A percentile compares a stretch with the other conserved stretches of the same genome.
These are phyloP conservation scores for Lumnitzera littorea DNA, from an alignment of 345 rosid genomes.

Conservation along the genomic window DNA sequence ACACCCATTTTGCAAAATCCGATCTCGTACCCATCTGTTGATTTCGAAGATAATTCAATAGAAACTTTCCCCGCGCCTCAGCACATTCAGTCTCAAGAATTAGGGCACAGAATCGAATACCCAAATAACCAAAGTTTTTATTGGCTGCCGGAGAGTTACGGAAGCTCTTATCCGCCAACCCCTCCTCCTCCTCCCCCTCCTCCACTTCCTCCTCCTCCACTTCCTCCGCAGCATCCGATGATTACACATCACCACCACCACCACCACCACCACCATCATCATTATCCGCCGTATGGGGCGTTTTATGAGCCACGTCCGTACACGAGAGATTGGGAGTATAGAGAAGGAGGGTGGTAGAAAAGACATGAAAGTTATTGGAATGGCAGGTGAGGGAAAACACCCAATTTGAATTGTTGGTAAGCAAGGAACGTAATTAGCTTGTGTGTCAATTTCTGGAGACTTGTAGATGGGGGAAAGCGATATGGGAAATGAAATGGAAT, in stretches of 20 bases:
- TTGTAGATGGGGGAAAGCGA: too few relatives aligned
- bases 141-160: slow-evolving; percentile 12
- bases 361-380: slow-evolving; percentile 12
- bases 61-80: background rate
- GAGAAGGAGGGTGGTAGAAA: slow-evolving; percentile 7
- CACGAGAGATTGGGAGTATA: slow-evolving; percentile 9
- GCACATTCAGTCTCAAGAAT: background rate
- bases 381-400: slow-evolving; percentile 23
- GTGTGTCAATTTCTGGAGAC: too few relatives aligned
- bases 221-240: background rate
- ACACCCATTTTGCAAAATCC: too few relatives aligned
- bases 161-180: background rate
- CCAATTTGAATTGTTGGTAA: slow-evolving; percentile 6
- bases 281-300: slow-evolving; percentile 6
- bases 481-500: too few relatives aligned
- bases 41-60: too few relatives aligned
- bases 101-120: slow-evolving; percentile 1
- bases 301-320: slow-evolving; percentile 1
- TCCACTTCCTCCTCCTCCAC: slow-evolving; percentile 10
- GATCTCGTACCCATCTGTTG: too few relatives aligned
- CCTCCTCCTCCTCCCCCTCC: slow-evolving; percentile 8
- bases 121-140: background rate
- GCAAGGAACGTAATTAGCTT: too few relatives aligned
- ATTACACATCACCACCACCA: slow-evolving; percentile 6
- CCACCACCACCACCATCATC: slow-evolving; percentile 3